These are phyloP conservation scores for Cercospora sp. DNA, from an alignment of 2,329 filamentous ascomycete species.

Conservation along the genomic window DNA sequence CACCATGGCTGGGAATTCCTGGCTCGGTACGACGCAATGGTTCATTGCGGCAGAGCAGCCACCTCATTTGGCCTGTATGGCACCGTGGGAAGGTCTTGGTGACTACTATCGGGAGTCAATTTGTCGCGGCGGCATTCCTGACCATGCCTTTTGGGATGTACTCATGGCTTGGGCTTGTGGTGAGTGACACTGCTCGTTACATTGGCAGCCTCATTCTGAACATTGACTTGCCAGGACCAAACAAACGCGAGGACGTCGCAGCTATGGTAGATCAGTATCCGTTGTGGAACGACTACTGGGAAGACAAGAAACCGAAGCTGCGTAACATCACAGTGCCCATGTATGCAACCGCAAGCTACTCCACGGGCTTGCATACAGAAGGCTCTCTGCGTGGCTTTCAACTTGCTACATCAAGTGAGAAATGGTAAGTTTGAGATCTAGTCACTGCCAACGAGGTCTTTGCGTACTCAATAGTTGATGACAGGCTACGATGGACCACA, in stretches of 20 bases:
- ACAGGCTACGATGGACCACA: conserved; percentile 39
- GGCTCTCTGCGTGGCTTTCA: conserved; percentile 39
- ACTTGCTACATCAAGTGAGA: conserved; percentile 41
- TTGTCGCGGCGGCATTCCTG: not conserved
- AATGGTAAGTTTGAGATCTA: conserved; percentile 38
- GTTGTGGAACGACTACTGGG: conserved; percentile 16
- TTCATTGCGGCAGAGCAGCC: conserved; percentile 44
- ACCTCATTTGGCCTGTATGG: conserved; percentile 45
- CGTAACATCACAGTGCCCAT: conserved; percentile 28
- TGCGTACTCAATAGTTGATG: not conserved
- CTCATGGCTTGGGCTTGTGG: not conserved
- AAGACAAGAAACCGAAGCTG: conserved; percentile 28
- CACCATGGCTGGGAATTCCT: conserved; percentile 47
- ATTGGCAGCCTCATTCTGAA: not conserved
- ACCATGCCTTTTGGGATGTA: not conserved
- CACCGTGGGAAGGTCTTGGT: conserved; percentile 47
- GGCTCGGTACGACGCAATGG: conserved; percentile 42
- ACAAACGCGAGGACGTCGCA: not conserved
- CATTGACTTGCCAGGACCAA: not conserved
- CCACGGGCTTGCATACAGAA: conserved; percentile 23
- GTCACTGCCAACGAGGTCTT: not conserved
- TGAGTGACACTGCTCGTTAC: no score
- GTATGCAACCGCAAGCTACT: conserved; percentile 22
- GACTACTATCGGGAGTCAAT: conserved; percentile 43
- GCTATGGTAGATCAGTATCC: not conserved